phyloP scores from a whole-genome alignment of 1,284 basidiomycete genomes.

The Microbotryomycetes sp. region DNA sequence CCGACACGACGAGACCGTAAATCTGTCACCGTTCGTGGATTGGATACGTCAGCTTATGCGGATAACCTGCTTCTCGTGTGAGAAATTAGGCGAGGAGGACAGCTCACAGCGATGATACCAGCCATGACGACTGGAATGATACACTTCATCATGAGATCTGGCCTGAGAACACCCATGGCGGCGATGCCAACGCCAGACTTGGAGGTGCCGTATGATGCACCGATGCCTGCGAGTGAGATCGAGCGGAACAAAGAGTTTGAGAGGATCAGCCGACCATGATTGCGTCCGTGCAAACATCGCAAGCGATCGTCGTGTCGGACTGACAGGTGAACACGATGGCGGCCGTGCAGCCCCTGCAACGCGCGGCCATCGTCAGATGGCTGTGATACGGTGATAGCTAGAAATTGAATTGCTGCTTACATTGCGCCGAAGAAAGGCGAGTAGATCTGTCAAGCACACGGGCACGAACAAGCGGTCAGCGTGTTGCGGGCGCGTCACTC shows the following conservation, averaged over 20 bases:
- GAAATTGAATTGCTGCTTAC: too few relatives aligned
- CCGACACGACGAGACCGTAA: constrained; percentile 46
- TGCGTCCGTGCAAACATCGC: background rate
- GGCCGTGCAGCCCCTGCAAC: constrained; percentile 74
- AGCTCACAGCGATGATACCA: constrained; percentile 40
- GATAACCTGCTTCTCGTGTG: too few relatives aligned
- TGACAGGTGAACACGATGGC: constrained; percentile 96
- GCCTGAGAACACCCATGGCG: constrained; percentile 47
- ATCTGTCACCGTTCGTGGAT: constrained; percentile 32
- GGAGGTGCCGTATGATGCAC: constrained; percentile 44
- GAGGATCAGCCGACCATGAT: background rate
- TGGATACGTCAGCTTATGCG: too few relatives aligned
- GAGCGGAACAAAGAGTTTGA: background rate
- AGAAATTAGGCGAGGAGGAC: too few relatives aligned
- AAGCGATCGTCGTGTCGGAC: constrained; percentile 40
- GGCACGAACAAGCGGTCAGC: background rate
- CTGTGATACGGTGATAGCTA: background rate
- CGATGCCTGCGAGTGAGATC: constrained; percentile 21
- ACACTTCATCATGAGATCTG: constrained; percentile 43
- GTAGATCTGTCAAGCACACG: constrained; percentile 13
- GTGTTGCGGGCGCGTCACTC: too few relatives aligned
- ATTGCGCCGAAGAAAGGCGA: constrained; percentile 90
- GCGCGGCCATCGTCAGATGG: background rate
- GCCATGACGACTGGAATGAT: constrained; percentile 41
- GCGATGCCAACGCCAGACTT: constrained; percentile 47